Evolutionary conservation across 495 filamentous ascomycete genomes (phyloP).

Genomic region (Neurospora sp.): DNA sequence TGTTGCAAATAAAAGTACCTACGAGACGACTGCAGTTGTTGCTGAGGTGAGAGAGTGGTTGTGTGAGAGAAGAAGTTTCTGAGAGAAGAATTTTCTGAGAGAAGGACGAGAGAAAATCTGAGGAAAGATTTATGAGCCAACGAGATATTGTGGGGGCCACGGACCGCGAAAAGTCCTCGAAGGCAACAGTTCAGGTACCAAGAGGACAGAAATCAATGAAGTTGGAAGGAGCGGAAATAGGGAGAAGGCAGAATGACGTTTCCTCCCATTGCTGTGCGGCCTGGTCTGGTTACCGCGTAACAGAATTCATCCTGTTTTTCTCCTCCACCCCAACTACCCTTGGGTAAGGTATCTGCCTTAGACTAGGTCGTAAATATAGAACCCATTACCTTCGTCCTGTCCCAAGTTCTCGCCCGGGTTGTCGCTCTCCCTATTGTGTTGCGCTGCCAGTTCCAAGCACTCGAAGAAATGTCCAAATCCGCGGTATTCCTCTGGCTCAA

Average conservation of each 20-base stretch:
- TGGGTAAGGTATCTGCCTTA: not conserved
- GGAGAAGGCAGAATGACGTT: not conserved
- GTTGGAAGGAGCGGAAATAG: not conserved
- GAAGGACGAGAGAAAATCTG: not conserved
- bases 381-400: not conserved
- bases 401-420: not conserved
- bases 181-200: not conserved
- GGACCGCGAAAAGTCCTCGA: not conserved
- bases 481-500: not conserved
- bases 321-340: not conserved
- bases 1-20: not conserved
- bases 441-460: not conserved
- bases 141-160: not conserved
- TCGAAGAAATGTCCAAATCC: fast-evolving
- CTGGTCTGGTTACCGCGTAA: not conserved
- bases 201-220: not conserved
- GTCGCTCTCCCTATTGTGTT: not conserved
- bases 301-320: not conserved
- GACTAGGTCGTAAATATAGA: not conserved
- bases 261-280: not conserved
- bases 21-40: not conserved
- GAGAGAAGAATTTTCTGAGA: not conserved
- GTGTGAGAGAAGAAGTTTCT: not conserved
- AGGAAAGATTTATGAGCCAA: not conserved
- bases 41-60: not conserved